Conservation (phyloP, 768 basidiomycete species). For the Myochromella boudieri region DNA sequence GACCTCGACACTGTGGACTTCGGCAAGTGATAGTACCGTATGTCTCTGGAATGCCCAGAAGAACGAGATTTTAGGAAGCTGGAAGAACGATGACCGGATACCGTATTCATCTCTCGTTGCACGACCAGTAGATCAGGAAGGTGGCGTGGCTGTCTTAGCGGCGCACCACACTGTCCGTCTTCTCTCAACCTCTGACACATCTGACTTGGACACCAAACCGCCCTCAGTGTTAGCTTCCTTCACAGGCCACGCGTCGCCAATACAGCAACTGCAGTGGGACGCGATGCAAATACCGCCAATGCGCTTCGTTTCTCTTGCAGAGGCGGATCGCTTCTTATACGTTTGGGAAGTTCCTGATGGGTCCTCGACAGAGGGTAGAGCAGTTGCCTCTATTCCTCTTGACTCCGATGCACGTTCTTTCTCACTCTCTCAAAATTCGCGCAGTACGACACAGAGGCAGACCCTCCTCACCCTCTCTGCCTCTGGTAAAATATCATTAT, state of each 20-base stretch:
- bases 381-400: conserved; percentile 60
- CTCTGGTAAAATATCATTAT: conserved; percentile 59
- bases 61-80: conserved; percentile 46
- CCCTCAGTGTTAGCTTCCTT: conserved; percentile 49
- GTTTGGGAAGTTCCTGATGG: conserved; percentile 55
- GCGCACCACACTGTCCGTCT: conserved; percentile 64
- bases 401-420: conserved; percentile 62
- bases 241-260: conserved; percentile 64
- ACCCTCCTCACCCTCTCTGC: conserved; percentile 55
- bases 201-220: conserved; percentile 36
- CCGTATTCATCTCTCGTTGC: conserved; percentile 54
- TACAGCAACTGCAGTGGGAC: conserved; percentile 55
- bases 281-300: conserved; percentile 34
- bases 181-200: conserved; percentile 33
- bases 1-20: conserved; percentile 48
- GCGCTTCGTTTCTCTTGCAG: conserved; percentile 60
- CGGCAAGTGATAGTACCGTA: conserved; percentile 54
- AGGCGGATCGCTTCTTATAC: conserved; percentile 61
- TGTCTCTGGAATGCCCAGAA: conserved; percentile 58
- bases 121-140: conserved; percentile 38
- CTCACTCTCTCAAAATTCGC: conserved; percentile 28
- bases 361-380: conserved; percentile 43
- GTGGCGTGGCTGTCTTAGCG: conserved; percentile 46
- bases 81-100: conserved; percentile 58
- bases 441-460: conserved; percentile 26